These are phyloP conservation scores for Trichomonas tenax DNA, from an alignment of 208 protist species.

Conservation along the genomic window DNA sequence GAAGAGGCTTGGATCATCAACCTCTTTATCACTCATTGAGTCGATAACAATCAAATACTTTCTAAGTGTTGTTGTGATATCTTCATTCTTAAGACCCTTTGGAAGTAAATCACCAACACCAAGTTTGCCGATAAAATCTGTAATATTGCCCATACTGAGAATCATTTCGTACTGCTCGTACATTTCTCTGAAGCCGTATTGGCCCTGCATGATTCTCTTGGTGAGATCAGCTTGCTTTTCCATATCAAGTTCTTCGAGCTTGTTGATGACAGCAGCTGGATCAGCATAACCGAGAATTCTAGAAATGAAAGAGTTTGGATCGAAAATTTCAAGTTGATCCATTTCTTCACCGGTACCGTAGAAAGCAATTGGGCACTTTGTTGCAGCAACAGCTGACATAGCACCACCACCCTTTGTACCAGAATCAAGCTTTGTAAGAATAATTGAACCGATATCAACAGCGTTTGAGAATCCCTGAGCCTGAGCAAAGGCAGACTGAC, in stretches of 20 bases:
- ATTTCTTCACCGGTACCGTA: constrained; percentile 91
- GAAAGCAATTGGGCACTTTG: constrained; percentile 88
- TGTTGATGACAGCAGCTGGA: constrained; percentile 43
- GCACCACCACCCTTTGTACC: constrained; percentile 92
- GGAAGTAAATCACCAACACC: neutral
- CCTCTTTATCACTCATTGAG: neutral
- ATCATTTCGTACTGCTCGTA: constrained; percentile 36
- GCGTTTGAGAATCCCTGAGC: constrained; percentile 39
- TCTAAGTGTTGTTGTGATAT: neutral
- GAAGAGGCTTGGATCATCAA: neutral
- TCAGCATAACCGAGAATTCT: constrained; percentile 74
- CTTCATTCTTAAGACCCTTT: neutral
- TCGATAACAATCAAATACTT: neutral
- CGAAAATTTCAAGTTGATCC: constrained; percentile 74
- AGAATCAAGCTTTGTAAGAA: constrained; percentile 97
- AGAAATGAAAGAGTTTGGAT: constrained; percentile 46
- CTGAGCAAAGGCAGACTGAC: constrained; percentile 79
- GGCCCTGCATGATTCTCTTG: constrained; percentile 33
- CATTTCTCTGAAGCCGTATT: constrained; percentile 38
- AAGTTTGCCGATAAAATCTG: neutral
- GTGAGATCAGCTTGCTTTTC: constrained; percentile 29
- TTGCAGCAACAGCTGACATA: constrained; percentile 65
- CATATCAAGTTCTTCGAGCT: constrained; percentile 25
- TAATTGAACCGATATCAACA: constrained; percentile 81
- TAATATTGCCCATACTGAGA: neutral